A percentile compares a stretch with the other conserved stretches of the same genome.
Evolutionary conservation across 768 basidiomycete genomes (phyloP).

Genomic region (Exidia glandulosa): DNA sequence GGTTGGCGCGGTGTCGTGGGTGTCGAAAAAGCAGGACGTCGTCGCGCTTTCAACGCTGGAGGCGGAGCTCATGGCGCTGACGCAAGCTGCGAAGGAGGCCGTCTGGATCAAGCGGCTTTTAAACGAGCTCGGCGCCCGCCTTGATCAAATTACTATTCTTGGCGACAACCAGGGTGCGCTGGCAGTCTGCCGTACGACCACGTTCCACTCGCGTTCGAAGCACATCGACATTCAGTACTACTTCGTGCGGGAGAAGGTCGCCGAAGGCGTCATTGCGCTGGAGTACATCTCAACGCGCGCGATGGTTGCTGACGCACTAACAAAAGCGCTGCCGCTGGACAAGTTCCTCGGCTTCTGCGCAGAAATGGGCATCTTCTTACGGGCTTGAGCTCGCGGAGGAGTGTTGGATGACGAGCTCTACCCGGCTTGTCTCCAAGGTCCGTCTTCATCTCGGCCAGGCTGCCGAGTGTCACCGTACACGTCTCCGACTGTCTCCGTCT

Average conservation of each 20-base stretch:
- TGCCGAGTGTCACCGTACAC: too few relatives aligned
- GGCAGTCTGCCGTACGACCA: conserved; percentile 10
- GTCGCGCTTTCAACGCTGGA: conserved; percentile 8
- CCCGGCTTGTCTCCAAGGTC: too few relatives aligned
- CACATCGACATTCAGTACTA: conserved; percentile 21
- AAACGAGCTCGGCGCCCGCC: background rate
- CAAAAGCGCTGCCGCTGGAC: too few relatives aligned
- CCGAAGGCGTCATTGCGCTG: conserved; percentile 4
- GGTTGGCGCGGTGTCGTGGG: conserved; percentile 12
- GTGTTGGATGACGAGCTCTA: too few relatives aligned
- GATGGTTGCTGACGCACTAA: background rate
- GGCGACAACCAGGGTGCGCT: conserved; percentile 9
- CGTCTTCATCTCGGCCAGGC: too few relatives aligned
- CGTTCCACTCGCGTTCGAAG: conserved; percentile 14
- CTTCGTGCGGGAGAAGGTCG: conserved; percentile 10
- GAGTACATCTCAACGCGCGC: conserved; percentile 8
- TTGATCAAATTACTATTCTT: conserved; percentile 1
- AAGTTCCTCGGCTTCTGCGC: too few relatives aligned
- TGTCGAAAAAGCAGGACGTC: conserved; percentile 10
- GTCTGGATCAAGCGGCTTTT: conserved; percentile 2
- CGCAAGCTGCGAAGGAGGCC: conserved; percentile 7
- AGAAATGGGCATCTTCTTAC: too few relatives aligned
- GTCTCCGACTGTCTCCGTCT: too few relatives aligned
- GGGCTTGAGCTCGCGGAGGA: too few relatives aligned
- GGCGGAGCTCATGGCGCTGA: conserved; percentile 9